Base-by-base conservation (phyloP, 495 filamentous ascomycete genomes). In the Neurospora sp. region DNA sequence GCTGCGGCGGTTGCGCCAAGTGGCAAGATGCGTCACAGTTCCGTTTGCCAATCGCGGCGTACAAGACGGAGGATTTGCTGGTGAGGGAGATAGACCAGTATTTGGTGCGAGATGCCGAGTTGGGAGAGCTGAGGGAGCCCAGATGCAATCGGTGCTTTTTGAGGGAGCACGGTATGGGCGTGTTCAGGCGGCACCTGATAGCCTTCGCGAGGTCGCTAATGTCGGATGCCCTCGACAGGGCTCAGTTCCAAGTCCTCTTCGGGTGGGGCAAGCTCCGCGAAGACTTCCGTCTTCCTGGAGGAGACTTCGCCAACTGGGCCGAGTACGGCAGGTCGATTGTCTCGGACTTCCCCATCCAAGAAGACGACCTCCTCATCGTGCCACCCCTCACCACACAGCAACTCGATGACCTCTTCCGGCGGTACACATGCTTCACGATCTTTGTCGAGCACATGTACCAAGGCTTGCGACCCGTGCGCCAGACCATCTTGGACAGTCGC, bases 1-100 rank as follows among this genome's bases (percentile, higher is more conserved):
- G n/a, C 27, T 75, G 71, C 14, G 0, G 8, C 2, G 14, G 27
- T 17, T 75, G 71, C 27, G 14, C 16, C 1, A 17, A n/a, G 8
- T 75, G 74, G 74, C 40, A 75, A 8, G 74, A 75, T 17, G 41
- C 41, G 14, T 44, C 41, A 44, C 41, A 44, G 41, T 44, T 44
- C 0, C 41, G 41, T 4, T 6, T 44, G 41, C 41, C 41, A 2
- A 17, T 44, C 5, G 41, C 14, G 14, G 41, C 41, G 5, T 44
- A 44, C 16, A 7, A 17, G 41, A n/a, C 41, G 14, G 41, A n/a
- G 6, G 16, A 16, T 17, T 6, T 44, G 14, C 41, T n/a, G 41
- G 14, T 7, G 14, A 44, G 41, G 44, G 45, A 53, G 20, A 10
- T 53, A 53, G 48, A 4, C 35, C 5, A 6, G 5, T 37, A 44